A percentile compares a stretch with the other conserved stretches of the same genome.
phyloP scores from a whole-genome alignment of 2,329 filamentous ascomycete genomes.

The Alternaria infectoria region DNA sequence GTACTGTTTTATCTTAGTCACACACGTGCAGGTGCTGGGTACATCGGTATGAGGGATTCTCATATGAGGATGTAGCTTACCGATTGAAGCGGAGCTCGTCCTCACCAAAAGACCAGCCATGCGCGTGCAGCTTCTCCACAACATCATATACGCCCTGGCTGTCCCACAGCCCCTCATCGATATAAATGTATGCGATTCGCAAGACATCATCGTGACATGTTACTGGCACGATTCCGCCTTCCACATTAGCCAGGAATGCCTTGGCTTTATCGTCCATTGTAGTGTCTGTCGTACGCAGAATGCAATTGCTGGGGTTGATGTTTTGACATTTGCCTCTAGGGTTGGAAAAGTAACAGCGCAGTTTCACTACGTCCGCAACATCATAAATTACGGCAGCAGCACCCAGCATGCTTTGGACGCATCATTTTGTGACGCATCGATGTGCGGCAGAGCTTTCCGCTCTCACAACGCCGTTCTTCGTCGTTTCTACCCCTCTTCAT shows the following conservation, averaged over 20 bases:
- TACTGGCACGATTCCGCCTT: slow-evolving; percentile 2
- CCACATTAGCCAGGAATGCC: not conserved
- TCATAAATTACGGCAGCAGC: not conserved
- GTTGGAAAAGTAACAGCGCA: no score
- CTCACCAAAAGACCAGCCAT: slow-evolving; percentile 9
- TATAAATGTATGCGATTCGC: slow-evolving; percentile 1
- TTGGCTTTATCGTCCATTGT: not conserved
- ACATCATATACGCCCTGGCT: slow-evolving; percentile 5
- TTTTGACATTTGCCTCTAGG: not conserved
- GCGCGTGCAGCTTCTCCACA: slow-evolving; percentile 8
- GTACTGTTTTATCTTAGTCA: not conserved
- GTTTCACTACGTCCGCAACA: no score
- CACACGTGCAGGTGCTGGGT: not conserved
- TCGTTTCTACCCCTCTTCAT: not conserved
- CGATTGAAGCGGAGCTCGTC: slow-evolving; percentile 7
- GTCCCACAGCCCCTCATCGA: not conserved
- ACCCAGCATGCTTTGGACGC: not conserved
- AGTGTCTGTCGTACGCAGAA: not conserved
- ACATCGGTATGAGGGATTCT: slow-evolving; percentile 2
- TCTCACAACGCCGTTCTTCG: not conserved
- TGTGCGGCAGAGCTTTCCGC: not conserved
- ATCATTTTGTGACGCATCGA: not conserved
- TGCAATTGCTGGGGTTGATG: not conserved
- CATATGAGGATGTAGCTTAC: slow-evolving; percentile 6
- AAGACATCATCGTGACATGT: slow-evolving; percentile 2